These are phyloP conservation scores for Blastocystis sp. DNA, from an alignment of 352 stramenopile species.

Conservation along the genomic window DNA sequence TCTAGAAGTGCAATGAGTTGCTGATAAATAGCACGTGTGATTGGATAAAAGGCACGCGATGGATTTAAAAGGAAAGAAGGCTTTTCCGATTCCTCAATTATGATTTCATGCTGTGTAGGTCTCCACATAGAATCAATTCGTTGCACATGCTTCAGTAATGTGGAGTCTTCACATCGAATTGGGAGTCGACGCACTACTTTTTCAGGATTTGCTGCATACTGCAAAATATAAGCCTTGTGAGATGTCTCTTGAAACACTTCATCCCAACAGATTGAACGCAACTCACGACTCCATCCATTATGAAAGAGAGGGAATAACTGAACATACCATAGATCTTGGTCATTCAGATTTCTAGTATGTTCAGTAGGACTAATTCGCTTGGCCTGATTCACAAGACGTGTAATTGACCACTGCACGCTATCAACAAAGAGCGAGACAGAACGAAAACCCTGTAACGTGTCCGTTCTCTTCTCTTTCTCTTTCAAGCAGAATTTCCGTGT, in stretches of 20 bases:
- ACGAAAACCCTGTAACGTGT: not conserved
- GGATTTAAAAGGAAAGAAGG: not conserved
- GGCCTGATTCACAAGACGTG: not conserved
- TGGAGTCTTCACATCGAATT: not conserved
- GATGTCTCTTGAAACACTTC: not conserved
- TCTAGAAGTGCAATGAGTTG: not conserved
- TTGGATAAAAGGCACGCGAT: not conserved
- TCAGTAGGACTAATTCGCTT: not conserved
- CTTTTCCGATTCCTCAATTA: not conserved
- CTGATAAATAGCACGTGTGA: not conserved
- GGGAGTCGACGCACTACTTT: not conserved
- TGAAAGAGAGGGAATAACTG: not conserved
- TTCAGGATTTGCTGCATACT: not conserved
- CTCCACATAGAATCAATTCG: not conserved
- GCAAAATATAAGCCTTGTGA: not conserved
- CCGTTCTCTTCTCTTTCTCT: not conserved
- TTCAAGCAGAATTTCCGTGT: no score
- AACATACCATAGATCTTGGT: not conserved
- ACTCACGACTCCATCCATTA: not conserved
- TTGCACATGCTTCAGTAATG: not conserved
- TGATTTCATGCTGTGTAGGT: not conserved
- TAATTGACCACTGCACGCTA: not conserved
- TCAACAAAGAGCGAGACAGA: not conserved
- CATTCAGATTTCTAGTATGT: no score
- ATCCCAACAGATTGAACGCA: not conserved